Evolutionary conservation across 164 flowering plant species (phyloP).

Genomic region (Protea cynaroides): DNA sequence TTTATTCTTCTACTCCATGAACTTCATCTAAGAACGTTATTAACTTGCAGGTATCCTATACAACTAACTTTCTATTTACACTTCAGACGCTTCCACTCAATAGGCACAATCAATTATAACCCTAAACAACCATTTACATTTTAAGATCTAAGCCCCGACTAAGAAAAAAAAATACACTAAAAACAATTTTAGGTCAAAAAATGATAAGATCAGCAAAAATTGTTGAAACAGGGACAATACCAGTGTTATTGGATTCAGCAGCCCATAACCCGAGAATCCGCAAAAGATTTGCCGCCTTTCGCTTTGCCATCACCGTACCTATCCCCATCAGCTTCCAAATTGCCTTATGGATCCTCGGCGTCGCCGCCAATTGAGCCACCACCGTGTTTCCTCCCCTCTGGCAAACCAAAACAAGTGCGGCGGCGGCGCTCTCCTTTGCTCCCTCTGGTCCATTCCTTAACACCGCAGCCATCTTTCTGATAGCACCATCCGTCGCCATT

Average conservation of each 20-base stretch:
- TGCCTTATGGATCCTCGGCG: conserved; percentile 55
- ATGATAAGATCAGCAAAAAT: too few species aligned
- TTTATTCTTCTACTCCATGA: too few species aligned
- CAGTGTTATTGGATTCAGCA: conserved; percentile 34
- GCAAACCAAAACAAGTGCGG: conserved; percentile 61
- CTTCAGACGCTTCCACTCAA: too few species aligned
- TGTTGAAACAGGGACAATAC: too few species aligned
- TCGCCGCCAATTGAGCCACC: conserved; percentile 50
- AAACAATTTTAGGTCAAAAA: too few species aligned
- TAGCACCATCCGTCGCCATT: conserved; percentile 26
- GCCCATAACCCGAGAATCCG: conserved; percentile 67
- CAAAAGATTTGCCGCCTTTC: conserved; percentile 58
- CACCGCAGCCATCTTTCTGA: conserved; percentile 32
- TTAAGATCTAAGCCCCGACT: too few species aligned
- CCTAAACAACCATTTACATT: too few species aligned
- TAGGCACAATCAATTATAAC: too few species aligned
- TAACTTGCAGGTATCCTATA: too few species aligned
- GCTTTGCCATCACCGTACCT: conserved; percentile 38
- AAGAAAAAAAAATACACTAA: too few species aligned
- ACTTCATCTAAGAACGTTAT: too few species aligned
- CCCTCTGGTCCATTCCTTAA: conserved; percentile 53
- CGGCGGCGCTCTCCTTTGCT: conserved; percentile 62
- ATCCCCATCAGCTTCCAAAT: conserved; percentile 64
- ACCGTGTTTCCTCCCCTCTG: conserved; percentile 53
- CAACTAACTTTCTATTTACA: too few species aligned